These are phyloP conservation scores for Nakazawaea molendinolei DNA, from an alignment of 805 yeast genomes.

Conservation along the genomic window DNA sequence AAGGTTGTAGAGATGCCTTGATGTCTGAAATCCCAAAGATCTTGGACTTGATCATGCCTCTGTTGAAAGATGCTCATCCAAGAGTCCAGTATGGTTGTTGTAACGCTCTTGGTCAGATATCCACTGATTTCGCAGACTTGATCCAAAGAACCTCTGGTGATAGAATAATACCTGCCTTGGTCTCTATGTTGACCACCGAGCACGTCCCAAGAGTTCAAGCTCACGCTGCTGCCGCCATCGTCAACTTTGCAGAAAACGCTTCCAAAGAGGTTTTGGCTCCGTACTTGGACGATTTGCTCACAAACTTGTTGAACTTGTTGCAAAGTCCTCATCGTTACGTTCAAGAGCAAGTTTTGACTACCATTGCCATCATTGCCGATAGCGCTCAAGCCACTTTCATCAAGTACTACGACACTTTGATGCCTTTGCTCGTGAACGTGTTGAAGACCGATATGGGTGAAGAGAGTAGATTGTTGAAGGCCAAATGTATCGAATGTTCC, in stretches of 20 bases:
- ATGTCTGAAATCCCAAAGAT: slow-evolving; percentile 76
- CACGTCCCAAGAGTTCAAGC: slow-evolving; percentile 92
- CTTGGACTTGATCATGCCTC: slow-evolving; percentile 78
- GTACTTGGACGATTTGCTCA: slow-evolving; percentile 75
- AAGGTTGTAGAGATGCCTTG: slow-evolving; percentile 89
- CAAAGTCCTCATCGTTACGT: slow-evolving; percentile 88
- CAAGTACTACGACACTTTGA: slow-evolving; percentile 88
- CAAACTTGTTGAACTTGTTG: slow-evolving; percentile 65
- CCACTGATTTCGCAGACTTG: slow-evolving; percentile 89
- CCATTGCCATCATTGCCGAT: slow-evolving; percentile 95
- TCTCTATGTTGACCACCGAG: slow-evolving; percentile 65
- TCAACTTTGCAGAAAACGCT: slow-evolving; percentile 91
- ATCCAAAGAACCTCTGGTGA: slow-evolving; percentile 79
- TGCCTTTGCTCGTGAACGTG: slow-evolving; percentile 73
- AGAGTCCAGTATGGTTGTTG: slow-evolving; percentile 97
- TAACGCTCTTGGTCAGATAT: slow-evolving; percentile 93
- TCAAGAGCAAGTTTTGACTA: slow-evolving; percentile 94
- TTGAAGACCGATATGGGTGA: slow-evolving; percentile 71
- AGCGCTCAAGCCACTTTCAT: slow-evolving; percentile 85
- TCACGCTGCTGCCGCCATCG: slow-evolving; percentile 98
- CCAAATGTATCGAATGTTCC: slow-evolving; percentile 93
- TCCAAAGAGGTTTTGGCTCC: slow-evolving; percentile 84
- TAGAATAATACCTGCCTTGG: slow-evolving; percentile 79
- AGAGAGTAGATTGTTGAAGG: slow-evolving; percentile 75
- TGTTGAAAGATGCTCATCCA: slow-evolving; percentile 80